Evolutionary conservation across 768 basidiomycete genomes (phyloP).

Genomic region (Pisolithus albus): DNA sequence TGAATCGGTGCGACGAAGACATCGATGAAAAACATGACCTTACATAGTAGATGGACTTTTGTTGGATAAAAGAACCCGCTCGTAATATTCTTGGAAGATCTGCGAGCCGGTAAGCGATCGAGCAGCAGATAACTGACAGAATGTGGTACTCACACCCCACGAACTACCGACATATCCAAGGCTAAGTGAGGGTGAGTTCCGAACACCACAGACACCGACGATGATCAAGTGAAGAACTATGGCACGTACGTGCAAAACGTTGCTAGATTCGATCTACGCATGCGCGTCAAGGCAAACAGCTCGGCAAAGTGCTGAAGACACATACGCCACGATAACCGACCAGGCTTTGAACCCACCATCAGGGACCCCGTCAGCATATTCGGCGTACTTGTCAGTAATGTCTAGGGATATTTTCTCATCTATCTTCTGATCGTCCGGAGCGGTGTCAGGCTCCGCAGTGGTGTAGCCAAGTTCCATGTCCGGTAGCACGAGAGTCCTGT

Average conservation of each 20-base stretch:
- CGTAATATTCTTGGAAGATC: constrained; percentile 72
- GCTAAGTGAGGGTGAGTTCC: constrained; percentile 16
- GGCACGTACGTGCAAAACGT: constrained; percentile 37
- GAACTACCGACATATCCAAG: constrained; percentile 63
- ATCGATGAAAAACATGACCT: constrained; percentile 6
- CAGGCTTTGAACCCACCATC: constrained; percentile 27
- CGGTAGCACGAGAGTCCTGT: too few species aligned
- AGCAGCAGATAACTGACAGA: neutral
- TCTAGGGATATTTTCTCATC: neutral
- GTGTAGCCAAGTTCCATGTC: too few species aligned
- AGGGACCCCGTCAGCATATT: constrained; percentile 17
- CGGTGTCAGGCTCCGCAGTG: too few species aligned
- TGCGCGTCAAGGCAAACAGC: neutral
- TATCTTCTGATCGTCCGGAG: constrained; percentile 1
- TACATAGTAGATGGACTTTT: constrained; percentile 59
- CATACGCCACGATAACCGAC: constrained; percentile 25
- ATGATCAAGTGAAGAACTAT: too few species aligned
- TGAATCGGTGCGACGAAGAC: neutral
- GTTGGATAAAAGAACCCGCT: constrained; percentile 41
- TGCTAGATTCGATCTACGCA: constrained; percentile 15
- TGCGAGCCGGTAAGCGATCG: constrained; percentile 18
- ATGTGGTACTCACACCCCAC: constrained; percentile 54
- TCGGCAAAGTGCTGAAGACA: neutral
- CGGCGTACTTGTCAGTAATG: constrained; percentile 11
- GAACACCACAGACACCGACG: neutral